Base-by-base conservation (phyloP, 257 asterid species). In the Fraxinus quadrangulata region DNA sequence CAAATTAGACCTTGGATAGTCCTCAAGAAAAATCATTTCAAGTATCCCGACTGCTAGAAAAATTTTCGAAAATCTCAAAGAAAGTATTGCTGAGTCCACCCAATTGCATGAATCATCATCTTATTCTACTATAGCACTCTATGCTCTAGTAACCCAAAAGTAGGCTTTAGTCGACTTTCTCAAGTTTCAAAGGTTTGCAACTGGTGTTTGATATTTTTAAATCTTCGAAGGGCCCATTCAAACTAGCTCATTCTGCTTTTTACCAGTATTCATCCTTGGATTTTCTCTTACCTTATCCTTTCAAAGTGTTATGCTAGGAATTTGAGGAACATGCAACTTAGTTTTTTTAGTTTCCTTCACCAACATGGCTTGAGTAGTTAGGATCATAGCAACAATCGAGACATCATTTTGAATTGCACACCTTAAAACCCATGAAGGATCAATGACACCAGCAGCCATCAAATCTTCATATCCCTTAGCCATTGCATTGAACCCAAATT, bases 341-440 rank as follows among this genome's bases (percentile, higher is more conserved):
- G 79, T 68, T 80, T 70, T 90, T 85, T 95, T 26, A 63, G 75
- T 86, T 86, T 93, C 92, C 80, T 88, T 91, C 6, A 87, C 98
- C 83, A 95, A 69, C 81, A 95, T 84, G 84, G 98, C 99, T 86
- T 93, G 97, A 37, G 97, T 91, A 75, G 91, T 95, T 31, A 95
- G 94, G 78, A 95, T 85, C 77, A 89, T 81, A 83, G 94, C 93
- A 78, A 98, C 94, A 81, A 95, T 90, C 36, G 99, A 92, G 78
- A 93, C 97, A 21, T 97, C 97, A 82, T 92, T 89, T 73, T 95
- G 86, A 77, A 95, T 97, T 61, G 97, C 98, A 75, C 93, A 89
- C 81, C 96, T 89, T 49, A 93, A 73, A 74, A 93, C 96, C 66
- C 86, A 86, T 33, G 90, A 90, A 78, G 99, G 97, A 79, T 95